Evolutionary conservation across 2,329 filamentous ascomycete genomes (phyloP).

Genomic region (Monosporascus sp.): DNA sequence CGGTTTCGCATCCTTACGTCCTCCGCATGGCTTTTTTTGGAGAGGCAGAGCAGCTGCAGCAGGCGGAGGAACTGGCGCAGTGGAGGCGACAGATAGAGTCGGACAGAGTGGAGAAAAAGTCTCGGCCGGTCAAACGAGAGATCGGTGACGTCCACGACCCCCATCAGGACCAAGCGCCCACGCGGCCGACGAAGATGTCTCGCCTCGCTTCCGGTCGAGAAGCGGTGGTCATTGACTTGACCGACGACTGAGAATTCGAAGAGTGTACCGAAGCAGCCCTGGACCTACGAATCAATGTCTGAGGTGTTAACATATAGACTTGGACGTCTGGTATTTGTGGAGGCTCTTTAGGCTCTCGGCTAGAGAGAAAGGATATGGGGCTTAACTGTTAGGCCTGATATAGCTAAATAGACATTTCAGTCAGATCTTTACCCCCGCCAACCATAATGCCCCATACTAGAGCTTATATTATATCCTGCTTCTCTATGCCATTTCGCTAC

Average conservation of each 20-base stretch:
- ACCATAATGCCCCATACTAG: no score
- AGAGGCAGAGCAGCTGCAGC: conserved; percentile 21
- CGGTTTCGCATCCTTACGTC: conserved; percentile 5
- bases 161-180: conserved; percentile 6
- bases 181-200: conserved; percentile 7
- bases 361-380: no score
- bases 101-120: conserved; percentile 9
- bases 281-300: no score
- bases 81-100: background rate
- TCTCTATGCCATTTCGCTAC: no score
- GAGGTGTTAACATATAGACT: no score
- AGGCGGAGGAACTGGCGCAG: conserved; percentile 9
- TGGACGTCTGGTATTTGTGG: no score
- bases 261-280: no score
- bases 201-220: background rate
- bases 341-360: no score
- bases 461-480: no score
- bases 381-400: no score
- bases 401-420: no score
- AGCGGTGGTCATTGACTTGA: conserved; percentile 16
- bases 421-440: no score
- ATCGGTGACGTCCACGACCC: conserved; percentile 17
- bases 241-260: conserved; percentile 7
- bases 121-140: conserved; percentile 16
- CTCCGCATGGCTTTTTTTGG: conserved; percentile 12